Conservation (phyloP, 2,329 filamentous ascomycete species). For the Aphanocladium album region DNA sequence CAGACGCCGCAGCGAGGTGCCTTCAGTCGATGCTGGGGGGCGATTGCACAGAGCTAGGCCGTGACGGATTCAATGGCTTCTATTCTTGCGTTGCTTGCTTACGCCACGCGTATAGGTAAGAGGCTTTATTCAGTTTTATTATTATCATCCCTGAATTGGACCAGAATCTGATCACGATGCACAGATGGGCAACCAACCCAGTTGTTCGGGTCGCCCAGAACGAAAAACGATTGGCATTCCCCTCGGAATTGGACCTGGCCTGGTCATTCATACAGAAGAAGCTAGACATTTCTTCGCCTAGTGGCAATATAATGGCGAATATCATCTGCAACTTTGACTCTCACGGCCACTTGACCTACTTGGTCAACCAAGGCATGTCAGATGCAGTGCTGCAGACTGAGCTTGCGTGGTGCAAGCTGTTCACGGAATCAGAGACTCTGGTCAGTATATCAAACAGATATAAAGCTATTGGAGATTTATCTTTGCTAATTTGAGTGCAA, state of each 20-base stretch:
- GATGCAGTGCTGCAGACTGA: neutral
- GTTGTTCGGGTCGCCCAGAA: slow-evolving; percentile 3
- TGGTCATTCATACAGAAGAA: slow-evolving; percentile 2
- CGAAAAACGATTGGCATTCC: neutral
- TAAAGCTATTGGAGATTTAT: no score
- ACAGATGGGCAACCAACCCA: slow-evolving; percentile 2
- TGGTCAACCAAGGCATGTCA: slow-evolving; percentile 3
- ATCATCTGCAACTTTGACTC: neutral
- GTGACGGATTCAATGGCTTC: slow-evolving; percentile 6
- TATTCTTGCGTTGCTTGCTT: slow-evolving; percentile 3
- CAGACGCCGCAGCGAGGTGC: neutral
- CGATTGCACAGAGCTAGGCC: neutral
- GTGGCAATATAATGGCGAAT: neutral
- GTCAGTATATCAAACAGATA: neutral
- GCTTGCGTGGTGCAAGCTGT: neutral
- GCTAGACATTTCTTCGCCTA: neutral
- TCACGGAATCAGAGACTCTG: neutral
- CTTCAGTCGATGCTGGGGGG: neutral
- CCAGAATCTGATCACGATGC: neutral
- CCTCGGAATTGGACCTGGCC: neutral
- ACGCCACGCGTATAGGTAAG: neutral
- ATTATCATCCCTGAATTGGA: neutral
- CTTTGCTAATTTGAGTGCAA: neutral
- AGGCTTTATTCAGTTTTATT: neutral
- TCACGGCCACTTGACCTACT: neutral